Percentiles rank a stretch among this genome's conserved stretches.
These are phyloP conservation scores for Digitaria exilis DNA, from an alignment of 202 grass and related monocot genomes.

Conservation along the genomic window DNA sequence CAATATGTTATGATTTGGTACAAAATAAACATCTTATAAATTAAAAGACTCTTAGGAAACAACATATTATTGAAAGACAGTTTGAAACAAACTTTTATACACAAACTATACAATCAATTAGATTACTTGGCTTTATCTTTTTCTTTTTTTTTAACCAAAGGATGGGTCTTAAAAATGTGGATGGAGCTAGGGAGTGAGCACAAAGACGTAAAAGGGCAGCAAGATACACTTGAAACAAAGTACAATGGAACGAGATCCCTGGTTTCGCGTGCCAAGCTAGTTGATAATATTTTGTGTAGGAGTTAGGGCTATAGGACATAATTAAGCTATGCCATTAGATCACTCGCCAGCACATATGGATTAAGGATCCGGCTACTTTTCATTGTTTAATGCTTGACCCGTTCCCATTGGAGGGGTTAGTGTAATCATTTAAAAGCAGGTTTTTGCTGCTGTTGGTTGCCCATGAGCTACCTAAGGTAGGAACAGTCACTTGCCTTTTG, in stretches of 20 bases:
- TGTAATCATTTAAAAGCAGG: background rate
- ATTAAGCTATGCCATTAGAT: background rate
- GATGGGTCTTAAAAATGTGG: background rate
- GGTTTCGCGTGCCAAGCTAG: background rate
- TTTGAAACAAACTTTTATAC: background rate
- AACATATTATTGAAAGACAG: background rate
- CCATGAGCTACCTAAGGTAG: background rate
- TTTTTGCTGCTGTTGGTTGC: background rate
- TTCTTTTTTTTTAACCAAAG: background rate
- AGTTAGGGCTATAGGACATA: background rate
- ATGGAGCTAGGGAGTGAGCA: background rate
- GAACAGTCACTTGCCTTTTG: background rate
- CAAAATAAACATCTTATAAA: background rate
- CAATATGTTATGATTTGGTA: background rate
- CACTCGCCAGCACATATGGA: background rate
- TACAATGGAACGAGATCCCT: background rate
- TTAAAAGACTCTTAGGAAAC: too few relatives aligned
- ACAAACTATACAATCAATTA: background rate
- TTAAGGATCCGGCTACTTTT: too few relatives aligned
- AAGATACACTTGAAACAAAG: background rate
- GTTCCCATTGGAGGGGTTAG: background rate
- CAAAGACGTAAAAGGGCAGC: background rate
- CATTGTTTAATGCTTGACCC: background rate
- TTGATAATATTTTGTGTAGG: background rate
- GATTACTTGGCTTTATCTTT: background rate